These are phyloP conservation scores for Neofusicoccum laricinum DNA, from an alignment of 2,329 filamentous ascomycete genomes.

Conservation along the genomic window DNA sequence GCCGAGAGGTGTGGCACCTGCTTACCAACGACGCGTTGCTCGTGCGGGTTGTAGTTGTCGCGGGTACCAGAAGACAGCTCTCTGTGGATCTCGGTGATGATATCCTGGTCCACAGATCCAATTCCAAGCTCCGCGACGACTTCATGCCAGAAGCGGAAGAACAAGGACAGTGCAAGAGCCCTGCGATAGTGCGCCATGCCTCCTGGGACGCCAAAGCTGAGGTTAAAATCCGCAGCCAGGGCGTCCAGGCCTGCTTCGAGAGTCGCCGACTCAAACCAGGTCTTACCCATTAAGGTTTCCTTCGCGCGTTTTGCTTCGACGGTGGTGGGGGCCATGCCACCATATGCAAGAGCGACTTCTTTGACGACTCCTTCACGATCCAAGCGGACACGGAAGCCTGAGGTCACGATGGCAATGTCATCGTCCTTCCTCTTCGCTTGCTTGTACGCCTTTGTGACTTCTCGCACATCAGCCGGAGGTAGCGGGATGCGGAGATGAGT, in stretches of 20 bases:
- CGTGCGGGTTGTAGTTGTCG: conserved; percentile 74
- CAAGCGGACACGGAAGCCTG: conserved; percentile 72
- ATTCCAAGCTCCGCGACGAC: conserved; percentile 62
- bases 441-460: conserved; percentile 86
- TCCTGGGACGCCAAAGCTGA: conserved; percentile 83
- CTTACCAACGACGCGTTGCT: conserved; percentile 79
- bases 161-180: conserved; percentile 83
- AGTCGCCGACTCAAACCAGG: conserved; percentile 73
- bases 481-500: conserved; percentile 78
- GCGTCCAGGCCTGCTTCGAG: conserved; percentile 83
- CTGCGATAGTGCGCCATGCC: conserved; percentile 96
- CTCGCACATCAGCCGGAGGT: conserved; percentile 61
- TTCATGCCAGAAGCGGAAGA: conserved; percentile 97
- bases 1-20: conserved; percentile 82
- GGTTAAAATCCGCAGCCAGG: conserved; percentile 77
- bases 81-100: conserved; percentile 77
- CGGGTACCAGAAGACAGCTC: conserved; percentile 74
- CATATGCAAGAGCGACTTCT: conserved; percentile 78
- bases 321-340: conserved; percentile 89
- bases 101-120: conserved; percentile 63
- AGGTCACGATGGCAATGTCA: conserved; percentile 94
- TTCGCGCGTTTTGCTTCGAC: conserved; percentile 74
- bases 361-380: conserved; percentile 66
- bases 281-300: conserved; percentile 69
- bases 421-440: conserved; percentile 96